Conservation (phyloP, 805 yeast species). For the Ogataea zsoltii region DNA sequence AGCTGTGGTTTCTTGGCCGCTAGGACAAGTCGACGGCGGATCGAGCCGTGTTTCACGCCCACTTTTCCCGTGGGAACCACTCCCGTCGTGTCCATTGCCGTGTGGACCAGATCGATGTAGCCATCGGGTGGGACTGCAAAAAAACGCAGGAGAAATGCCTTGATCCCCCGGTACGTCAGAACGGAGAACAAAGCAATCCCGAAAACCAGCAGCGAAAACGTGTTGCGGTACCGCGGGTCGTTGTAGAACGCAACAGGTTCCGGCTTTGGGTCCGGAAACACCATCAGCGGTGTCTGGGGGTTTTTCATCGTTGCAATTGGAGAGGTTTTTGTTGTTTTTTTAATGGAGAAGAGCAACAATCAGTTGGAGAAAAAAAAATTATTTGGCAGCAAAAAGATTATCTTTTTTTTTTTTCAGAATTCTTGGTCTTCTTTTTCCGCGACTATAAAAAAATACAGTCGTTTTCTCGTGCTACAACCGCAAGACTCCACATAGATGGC, state of each 20-base stretch:
- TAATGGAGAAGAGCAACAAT: background rate
- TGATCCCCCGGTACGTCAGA: conserved; percentile 20
- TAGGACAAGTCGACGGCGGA: conserved; percentile 34
- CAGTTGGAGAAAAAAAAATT: too few relatives aligned
- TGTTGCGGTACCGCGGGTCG: conserved; percentile 8
- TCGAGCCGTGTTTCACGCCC: conserved; percentile 31
- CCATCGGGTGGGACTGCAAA: conserved; percentile 30
- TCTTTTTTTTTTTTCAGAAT: too few relatives aligned
- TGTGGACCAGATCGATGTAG: conserved; percentile 27
- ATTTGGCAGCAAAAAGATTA: background rate
- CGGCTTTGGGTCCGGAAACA: conserved; percentile 12
- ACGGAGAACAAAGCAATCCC: conserved; percentile 6
- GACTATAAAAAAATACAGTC: too few relatives aligned
- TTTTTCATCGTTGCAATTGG: too few relatives aligned
- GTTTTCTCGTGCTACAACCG: too few relatives aligned
- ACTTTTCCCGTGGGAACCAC: conserved; percentile 18
- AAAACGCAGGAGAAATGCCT: conserved; percentile 25
- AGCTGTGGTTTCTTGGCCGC: conserved; percentile 33
- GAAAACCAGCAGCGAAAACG: conserved; percentile 11
- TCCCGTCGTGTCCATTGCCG: conserved; percentile 25
- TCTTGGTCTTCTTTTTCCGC: too few relatives aligned
- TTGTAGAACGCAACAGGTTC: conserved; percentile 14
- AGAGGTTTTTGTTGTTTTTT: too few relatives aligned
- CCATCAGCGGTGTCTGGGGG: conserved; percentile 18
- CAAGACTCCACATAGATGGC: too few relatives aligned